Evolutionary conservation across 2,329 filamentous ascomycete species (phyloP).

Genomic region (Clonostachys sp.): DNA sequence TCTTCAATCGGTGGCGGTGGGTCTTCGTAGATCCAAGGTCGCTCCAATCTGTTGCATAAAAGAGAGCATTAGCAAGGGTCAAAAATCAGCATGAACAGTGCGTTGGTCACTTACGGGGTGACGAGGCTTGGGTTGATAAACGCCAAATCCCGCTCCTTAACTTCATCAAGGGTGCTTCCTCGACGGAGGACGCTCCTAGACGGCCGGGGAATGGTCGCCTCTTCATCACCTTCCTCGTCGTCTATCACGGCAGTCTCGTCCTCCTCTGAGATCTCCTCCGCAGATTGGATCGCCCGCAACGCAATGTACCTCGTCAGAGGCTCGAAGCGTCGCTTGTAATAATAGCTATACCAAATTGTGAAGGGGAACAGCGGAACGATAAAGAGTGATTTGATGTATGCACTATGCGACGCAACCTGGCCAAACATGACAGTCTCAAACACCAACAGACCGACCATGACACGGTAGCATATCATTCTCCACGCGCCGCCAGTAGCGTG

Average conservation of each 20-base stretch:
- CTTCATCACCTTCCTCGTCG: constrained; percentile 35
- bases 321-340: constrained; percentile 76
- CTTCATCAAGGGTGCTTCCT: constrained; percentile 67
- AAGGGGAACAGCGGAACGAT: constrained; percentile 72
- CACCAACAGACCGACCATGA: constrained; percentile 79
- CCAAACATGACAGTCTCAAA: constrained; percentile 92
- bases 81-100: not conserved
- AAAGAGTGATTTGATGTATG: constrained; percentile 67
- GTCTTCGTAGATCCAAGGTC: constrained; percentile 64
- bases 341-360: constrained; percentile 86
- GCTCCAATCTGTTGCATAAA: constrained; percentile 46
- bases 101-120: constrained; percentile 48
- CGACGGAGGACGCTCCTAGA: constrained; percentile 38
- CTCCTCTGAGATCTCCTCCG: constrained; percentile 35
- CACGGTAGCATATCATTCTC: constrained; percentile 93
- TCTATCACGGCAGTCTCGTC: constrained; percentile 19
- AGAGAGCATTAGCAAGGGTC: constrained; percentile 4
- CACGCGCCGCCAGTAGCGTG: constrained; percentile 91
- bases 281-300: constrained; percentile 71
- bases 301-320: constrained; percentile 92
- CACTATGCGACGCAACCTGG: constrained; percentile 69
- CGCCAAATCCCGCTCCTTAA: constrained; percentile 61
- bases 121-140: constrained; percentile 77
- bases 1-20: constrained; percentile 33
- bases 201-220: constrained; percentile 20